Base-by-base conservation (phyloP, 306 rosid species). In the Dalbergia cultrata region DNA sequence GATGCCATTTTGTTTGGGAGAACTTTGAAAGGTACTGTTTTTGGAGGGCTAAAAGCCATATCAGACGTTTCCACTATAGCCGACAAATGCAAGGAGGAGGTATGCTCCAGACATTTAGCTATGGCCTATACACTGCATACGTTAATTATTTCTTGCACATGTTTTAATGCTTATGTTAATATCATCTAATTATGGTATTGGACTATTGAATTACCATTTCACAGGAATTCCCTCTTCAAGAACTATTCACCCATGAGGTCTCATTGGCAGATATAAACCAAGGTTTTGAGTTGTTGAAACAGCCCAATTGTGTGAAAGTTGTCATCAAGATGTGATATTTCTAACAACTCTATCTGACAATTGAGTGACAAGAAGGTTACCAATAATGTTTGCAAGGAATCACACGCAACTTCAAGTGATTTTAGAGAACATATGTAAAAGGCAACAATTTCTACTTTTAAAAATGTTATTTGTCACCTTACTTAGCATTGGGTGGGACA, bases 41-140 rank as follows among this genome's bases (percentile, higher is more conserved):
- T 89, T 76, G 95, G 93, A 57, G 91, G 93, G 26, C 17, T 87
- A 53, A 89, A 72, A 83, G 3, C 86, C 80, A 80, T 35, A 67
- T 80, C 93, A 6, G 93, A 87, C 45, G 76, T 89, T 17, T 82
- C 87, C n/a, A 12, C 79, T 75, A 21, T 86, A 13, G 43, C 62
- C 9, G 67, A 88, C 13, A 90, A 90, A 74, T 86, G 88, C 57
- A 50, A 67, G 7, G 81, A 78, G 8, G 70, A 88, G 91, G 88
- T 89, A 79, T 37, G 12, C 49, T 66, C 34, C 4, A 64, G 16
- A 13, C 37, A 64, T 19, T 49, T n/a, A 10, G 1, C 11, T 21
- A 13, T 2, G 5, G 5, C 8, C 22, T 12, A 33, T 58, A 17
- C 37, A 41, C 2, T 16, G 18, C 3, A 21, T 10, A 35, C 53